Evolutionary conservation across 176 grass and related monocot genomes (phyloP), one percentile per base, ranked within the genome.

Genomic region (Hyparrhenia diplandra): DNA sequence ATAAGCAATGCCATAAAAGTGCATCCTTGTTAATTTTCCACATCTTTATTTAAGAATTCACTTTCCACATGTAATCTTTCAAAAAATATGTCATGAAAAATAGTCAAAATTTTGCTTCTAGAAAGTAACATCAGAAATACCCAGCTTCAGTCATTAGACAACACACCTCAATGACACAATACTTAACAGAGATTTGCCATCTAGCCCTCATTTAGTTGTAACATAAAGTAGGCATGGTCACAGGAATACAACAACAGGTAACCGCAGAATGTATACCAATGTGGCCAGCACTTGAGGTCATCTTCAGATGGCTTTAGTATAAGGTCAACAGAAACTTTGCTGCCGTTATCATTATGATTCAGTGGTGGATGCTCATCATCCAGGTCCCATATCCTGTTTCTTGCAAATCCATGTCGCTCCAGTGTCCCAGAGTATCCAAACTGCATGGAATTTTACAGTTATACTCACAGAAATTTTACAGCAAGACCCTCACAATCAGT

Each of bases 341-440:
- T 87, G 8, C 42, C 69, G n/a, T 35, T 72, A 34, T 89, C 63
- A 75, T 82, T 85, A 31, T 62, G 54, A 45, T 72, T 81, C 35
- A 87, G 74, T 24, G 66, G 67, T 27, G 76, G 84, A 67, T 85
- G 82, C 55, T 93, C 84, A 55, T 83, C 78, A 23, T 98, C 95
- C 47, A 95, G 76, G 72, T 61, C 36, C 95, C 95, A 94, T 60
- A 86, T 89, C 81, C 84, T 94, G 71, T 94, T 98, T 82, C 92
- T 94, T 46, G 92, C 95, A 91, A 94, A 98, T 83, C 95, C 95
- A 87, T 98, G 92, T 82, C 82, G 90, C 62, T 98, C 92, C 67
- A 94, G 61, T 31, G 86, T 82, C 28, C 90, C 95, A 64, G 86
- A 87, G 39, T 89, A 93, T 3, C 92, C 92, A 76, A 59, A 25